Base-by-base conservation (phyloP, 805 yeast genomes). In the Osmozyma mogii region DNA sequence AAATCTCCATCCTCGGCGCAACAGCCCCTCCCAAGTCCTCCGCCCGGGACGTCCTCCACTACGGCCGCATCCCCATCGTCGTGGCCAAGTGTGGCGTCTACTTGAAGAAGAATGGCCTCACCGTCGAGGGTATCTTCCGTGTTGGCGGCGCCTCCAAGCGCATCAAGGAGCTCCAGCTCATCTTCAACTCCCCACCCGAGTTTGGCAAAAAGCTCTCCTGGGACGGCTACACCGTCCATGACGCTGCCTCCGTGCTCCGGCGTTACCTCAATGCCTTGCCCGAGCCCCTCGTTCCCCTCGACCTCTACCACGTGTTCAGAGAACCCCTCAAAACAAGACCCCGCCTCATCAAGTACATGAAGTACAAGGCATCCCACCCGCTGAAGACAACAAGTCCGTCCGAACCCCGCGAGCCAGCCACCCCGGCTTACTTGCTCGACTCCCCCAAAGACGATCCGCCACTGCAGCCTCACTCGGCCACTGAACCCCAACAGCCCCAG, bases 171-270 rank as follows among this genome's bases (percentile, higher is more conserved):
- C 65, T 92, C 3, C 97, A 92, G 52, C 68, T 72, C 22, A 66
- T 78, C 9, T 92, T 92, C 61, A 84, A 88, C 32, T 59, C 82
- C 2, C 85, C 96, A 2, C 97, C 98, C 0, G 76, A 75, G 36
- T 92, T 81, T 51, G 99, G 98, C 11, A 73, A 85, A 29, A 81
- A 80, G 42, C 68, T 88, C 25, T 73, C 72, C 41, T 92, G 97
- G 98, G 87, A 84, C 28, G 89, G 94, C 0, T 92, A 75, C 57
- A 84, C 87, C 1, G 96, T 89, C 9, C 98, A 92, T 58, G 99
- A 92, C 55, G 96, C 96, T 1, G 95, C 97, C 2, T 83, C 92
- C 12, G 65, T 92, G 14, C 70, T 92, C 34, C 70, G 97, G 50
- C 66, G 98, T 33, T 92, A 73, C 52, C 65, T 92, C 38, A 85